A percentile compares a stretch with the other conserved stretches of the same genome.
Conservation (phyloP, 1,139 yeast species). For the Geotrichum reessii region DNA sequence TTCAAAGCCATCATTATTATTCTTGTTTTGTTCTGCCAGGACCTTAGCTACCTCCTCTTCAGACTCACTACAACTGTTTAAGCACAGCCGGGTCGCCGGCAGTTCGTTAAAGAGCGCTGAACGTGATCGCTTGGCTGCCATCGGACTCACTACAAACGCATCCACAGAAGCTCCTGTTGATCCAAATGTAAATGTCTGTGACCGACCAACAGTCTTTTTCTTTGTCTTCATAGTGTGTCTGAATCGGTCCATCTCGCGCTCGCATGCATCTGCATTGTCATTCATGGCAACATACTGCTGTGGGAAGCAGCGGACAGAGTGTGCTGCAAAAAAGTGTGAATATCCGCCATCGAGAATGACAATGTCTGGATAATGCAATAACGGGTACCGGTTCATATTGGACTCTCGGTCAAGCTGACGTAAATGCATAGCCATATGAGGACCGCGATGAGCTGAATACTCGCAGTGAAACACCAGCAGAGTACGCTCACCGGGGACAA, state of each 20-base stretch:
- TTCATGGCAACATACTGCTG: constrained; percentile 84
- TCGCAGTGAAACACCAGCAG: constrained; percentile 89
- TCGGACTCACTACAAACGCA: neutral
- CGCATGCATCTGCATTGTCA: constrained; percentile 62
- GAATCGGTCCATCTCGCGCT: constrained; percentile 63
- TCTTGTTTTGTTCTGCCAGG: neutral
- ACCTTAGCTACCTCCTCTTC: neutral
- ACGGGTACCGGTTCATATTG: constrained; percentile 73
- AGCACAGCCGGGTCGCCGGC: neutral
- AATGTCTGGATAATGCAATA: constrained; percentile 78
- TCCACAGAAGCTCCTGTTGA: neutral
- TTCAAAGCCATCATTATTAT: neutral
- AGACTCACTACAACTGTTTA: neutral
- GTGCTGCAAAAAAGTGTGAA: constrained; percentile 60
- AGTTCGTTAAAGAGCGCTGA: neutral
- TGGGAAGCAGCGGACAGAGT: constrained; percentile 57
- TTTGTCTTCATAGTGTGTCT: constrained; percentile 37
- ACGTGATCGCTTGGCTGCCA: neutral
- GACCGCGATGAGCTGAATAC: constrained; percentile 87
- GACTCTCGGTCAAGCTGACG: constrained; percentile 74
- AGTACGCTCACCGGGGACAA: constrained; percentile 32
- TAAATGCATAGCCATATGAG: constrained; percentile 81
- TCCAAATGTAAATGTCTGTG: neutral
- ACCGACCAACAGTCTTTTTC: neutral
- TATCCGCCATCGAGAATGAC: constrained; percentile 89